Evolutionary conservation across 2,329 filamentous ascomycete species (phyloP).

Genomic region (Trichoderma guizhouense): DNA sequence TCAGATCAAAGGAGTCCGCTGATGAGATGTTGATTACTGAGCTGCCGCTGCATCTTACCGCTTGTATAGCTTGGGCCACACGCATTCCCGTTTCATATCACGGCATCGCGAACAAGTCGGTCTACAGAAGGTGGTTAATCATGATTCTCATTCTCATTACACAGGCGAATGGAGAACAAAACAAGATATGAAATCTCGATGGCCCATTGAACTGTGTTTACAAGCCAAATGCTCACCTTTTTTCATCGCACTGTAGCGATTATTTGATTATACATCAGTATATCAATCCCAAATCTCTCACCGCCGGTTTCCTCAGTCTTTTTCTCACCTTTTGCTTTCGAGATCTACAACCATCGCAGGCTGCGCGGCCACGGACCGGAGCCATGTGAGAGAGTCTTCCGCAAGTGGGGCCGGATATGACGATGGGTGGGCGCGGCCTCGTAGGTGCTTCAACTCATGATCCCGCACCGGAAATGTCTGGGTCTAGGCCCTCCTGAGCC

Average conservation of each 20-base stretch:
- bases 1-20: not conserved
- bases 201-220: not conserved
- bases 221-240: not conserved
- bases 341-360: slow-evolving; percentile 16
- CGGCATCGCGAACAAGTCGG: slow-evolving; percentile 12
- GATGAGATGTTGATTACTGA: not conserved
- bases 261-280: not conserved
- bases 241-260: slow-evolving; percentile 1
- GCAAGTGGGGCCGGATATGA: slow-evolving; percentile 12
- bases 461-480: not conserved
- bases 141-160: not conserved
- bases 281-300: not conserved
- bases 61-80: slow-evolving; percentile 15
- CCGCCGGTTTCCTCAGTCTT: too few species aligned
- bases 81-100: slow-evolving; percentile 14
- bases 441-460: slow-evolving; percentile 7
- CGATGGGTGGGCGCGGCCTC: not conserved
- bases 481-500: not conserved
- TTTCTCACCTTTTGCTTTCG: slow-evolving; percentile 12
- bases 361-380: slow-evolving; percentile 17
- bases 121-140: not conserved
- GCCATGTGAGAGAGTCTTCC: slow-evolving; percentile 14
- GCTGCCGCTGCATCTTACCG: not conserved
- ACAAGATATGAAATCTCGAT: not conserved
- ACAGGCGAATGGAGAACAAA: not conserved